Base-by-base conservation (phyloP, 305 asterid genomes). In the Withania somnifera region DNA sequence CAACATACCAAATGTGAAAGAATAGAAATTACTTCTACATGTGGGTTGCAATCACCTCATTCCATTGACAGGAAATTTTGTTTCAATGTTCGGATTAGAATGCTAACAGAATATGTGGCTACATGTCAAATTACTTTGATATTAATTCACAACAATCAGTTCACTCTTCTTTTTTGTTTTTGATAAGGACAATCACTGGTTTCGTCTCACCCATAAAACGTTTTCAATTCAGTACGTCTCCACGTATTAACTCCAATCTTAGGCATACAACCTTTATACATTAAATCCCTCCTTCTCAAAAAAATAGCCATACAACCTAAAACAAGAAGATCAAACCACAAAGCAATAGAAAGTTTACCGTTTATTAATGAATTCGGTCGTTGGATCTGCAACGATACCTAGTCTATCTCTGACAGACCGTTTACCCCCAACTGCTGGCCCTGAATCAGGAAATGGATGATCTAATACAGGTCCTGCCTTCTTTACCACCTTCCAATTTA, bases 401-500 rank as follows among this genome's bases (percentile, higher is more conserved):
- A 95, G 92, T 88, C 99, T 93, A 84, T 95, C 97, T 83, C 84
- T 89, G 75, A 89, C 89, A 0, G 99, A 89, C 86, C 98, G 84
- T 84, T 95, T 95, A 79, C 85, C 88, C 82, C 98, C 99, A 75
- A 60, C 89, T 56, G 84, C 61, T 50, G 88, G 86, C 54, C 78
- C 86, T 47, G 88, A 83, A 69, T 86, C 84, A 38, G 82, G 54
- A 57, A 82, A 79, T 11, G 89, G 80, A 79, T 78, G 81, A 83
- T 85, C 89, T 69, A 86, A 69, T 13, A 79, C 83, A 85, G 84
- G 73, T 22, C 92, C 92, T 78, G 84, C 89, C 82, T 91, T 90
- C 86, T 93, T 90, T 56, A 95, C 98, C 82, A 93, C 99, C 99
- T 93, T 85, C 81, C 60, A 20, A 82, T 63, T 6, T 30, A 60